phyloP scores from a whole-genome alignment of 257 asterid genomes.

The Phtheirospermum japonicum region DNA sequence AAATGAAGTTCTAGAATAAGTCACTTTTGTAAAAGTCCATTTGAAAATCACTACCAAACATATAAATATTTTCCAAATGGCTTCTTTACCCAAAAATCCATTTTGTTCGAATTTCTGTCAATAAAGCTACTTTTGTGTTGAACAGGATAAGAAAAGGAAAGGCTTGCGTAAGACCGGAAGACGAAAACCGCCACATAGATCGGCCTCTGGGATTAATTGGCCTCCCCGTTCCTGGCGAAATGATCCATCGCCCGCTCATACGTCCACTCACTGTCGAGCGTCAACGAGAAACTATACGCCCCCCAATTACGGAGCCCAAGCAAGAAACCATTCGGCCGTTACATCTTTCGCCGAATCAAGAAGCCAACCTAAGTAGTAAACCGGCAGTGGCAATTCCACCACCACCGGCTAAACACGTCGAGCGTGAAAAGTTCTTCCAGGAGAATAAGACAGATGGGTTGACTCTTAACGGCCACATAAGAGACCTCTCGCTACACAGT shows the following conservation, averaged over 20 bases:
- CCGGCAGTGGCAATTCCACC: conserved; percentile 69
- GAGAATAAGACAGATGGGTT: conserved; percentile 62
- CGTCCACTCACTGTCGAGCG: conserved; percentile 53
- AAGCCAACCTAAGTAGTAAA: conserved; percentile 28
- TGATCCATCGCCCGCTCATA: conserved; percentile 74
- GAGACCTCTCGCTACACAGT: conserved; percentile 80
- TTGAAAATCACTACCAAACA: too few species aligned
- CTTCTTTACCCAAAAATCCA: not conserved
- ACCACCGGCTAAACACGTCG: conserved; percentile 89
- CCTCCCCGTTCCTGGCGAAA: conserved; percentile 52
- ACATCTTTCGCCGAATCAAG: conserved; percentile 32
- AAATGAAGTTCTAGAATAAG: too few species aligned
- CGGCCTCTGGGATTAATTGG: conserved; percentile 55
- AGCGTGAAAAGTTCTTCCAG: conserved; percentile 84
- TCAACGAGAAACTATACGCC: conserved; percentile 37
- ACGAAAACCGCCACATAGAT: conserved; percentile 45
- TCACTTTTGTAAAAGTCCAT: too few species aligned
- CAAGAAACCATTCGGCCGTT: conserved; percentile 35
- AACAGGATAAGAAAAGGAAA: conserved; percentile 91
- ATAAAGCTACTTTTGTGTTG: not conserved
- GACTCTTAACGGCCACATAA: conserved; percentile 50
- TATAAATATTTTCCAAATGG: too few species aligned
- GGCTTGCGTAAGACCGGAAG: conserved; percentile 73
- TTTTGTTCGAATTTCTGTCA: not conserved
- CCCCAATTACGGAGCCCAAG: conserved; percentile 35